Percentiles rank a stretch among this genome's conserved stretches.
These are phyloP conservation scores for Aspergillus vadensis DNA, from an alignment of 2,329 filamentous ascomycete genomes.

Conservation along the genomic window DNA sequence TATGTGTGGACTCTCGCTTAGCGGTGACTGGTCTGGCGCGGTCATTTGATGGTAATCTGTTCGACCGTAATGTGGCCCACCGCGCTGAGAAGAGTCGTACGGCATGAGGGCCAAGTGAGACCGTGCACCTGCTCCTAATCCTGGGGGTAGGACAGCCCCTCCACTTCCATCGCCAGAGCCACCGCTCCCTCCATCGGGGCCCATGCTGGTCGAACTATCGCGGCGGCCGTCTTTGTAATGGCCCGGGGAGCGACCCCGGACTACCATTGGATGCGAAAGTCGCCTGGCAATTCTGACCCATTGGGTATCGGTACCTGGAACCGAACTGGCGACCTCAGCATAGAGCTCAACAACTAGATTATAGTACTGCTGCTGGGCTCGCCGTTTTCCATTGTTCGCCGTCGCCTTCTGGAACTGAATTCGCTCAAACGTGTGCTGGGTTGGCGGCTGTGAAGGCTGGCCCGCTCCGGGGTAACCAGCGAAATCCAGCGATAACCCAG, in stretches of 20 bases:
- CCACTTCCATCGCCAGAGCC: slow-evolving; percentile 35
- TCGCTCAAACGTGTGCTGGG: slow-evolving; percentile 73
- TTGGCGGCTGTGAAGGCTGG: slow-evolving; percentile 41
- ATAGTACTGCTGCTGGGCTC: slow-evolving; percentile 90
- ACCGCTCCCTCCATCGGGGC: slow-evolving; percentile 64
- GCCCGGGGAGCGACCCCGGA: slow-evolving; percentile 79
- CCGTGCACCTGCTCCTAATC: slow-evolving; percentile 32
- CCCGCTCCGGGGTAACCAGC: slow-evolving; percentile 32
- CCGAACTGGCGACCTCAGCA: slow-evolving; percentile 61
- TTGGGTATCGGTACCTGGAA: slow-evolving; percentile 49
- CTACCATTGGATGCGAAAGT: slow-evolving; percentile 79
- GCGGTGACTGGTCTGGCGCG: slow-evolving; percentile 38
- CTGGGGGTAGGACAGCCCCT: slow-evolving; percentile 31
- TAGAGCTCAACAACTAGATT: slow-evolving; percentile 85
- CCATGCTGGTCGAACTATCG: slow-evolving; percentile 70
- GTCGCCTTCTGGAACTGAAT: slow-evolving; percentile 95
- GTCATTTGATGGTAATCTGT: slow-evolving; percentile 41
- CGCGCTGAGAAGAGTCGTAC: slow-evolving; percentile 38
- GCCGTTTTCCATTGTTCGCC: slow-evolving; percentile 87
- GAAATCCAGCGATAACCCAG: slow-evolving; percentile 39
- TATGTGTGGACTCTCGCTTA: slow-evolving; percentile 42
- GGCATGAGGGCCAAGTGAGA: slow-evolving; percentile 38
- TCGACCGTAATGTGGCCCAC: slow-evolving; percentile 35
- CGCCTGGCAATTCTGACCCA: slow-evolving; percentile 72
- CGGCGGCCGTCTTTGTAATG: slow-evolving; percentile 74